Conservation (phyloP, 345 rosid species). For the Corchorus capsularis region DNA sequence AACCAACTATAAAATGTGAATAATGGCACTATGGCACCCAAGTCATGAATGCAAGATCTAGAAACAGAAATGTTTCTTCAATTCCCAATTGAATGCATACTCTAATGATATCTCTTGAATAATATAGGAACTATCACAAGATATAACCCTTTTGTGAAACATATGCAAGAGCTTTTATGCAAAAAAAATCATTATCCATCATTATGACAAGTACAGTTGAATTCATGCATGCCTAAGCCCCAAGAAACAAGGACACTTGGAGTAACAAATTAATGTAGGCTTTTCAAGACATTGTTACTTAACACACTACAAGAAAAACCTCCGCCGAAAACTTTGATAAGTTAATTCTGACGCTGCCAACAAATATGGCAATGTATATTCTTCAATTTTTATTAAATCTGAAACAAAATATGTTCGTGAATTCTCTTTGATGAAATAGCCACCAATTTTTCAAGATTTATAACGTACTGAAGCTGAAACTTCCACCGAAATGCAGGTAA, state of each 20-base stretch:
- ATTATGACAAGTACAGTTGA: not conserved
- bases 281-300: not conserved
- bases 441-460: no score
- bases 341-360: not conserved
- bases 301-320: not conserved
- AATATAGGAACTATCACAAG: not conserved
- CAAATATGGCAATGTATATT: conserved; percentile 10
- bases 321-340: not conserved
- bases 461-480: no score
- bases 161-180: not conserved
- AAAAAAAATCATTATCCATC: not conserved
- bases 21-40: not conserved
- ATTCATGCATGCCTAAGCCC: not conserved
- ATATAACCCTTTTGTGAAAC: not conserved
- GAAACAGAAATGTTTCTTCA: not conserved
- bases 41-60: not conserved
- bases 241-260: not conserved
- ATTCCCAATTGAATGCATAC: not conserved
- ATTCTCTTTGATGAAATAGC: no score
- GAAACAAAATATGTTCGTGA: no score
- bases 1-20: not conserved
- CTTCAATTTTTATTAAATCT: not conserved
- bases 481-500: no score
- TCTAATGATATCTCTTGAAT: not conserved
- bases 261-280: not conserved